Evolutionary conservation across 1,139 yeast genomes (phyloP).

Genomic region (Debaryomyces sp.): DNA sequence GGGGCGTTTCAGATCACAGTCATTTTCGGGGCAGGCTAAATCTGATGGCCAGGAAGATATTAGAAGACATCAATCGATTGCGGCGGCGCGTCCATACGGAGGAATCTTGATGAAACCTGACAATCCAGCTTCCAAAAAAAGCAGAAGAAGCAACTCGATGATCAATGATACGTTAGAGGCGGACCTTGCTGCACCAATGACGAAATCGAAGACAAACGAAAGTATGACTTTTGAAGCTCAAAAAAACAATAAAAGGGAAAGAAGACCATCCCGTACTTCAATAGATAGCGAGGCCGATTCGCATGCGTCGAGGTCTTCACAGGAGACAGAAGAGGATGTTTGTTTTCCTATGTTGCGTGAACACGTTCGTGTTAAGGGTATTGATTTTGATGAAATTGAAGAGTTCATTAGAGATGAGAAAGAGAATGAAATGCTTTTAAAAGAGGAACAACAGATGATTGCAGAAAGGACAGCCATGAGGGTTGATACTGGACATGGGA

Average conservation of each 20-base stretch:
- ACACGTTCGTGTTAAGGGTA: constrained; percentile 68
- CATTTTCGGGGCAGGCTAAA: constrained; percentile 34
- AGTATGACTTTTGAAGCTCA: constrained; percentile 22
- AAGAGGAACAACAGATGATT: constrained; percentile 33
- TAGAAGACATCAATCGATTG: not conserved
- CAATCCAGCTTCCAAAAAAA: constrained; percentile 10
- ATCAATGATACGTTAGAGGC: constrained; percentile 24
- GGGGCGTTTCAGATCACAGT: constrained; percentile 29
- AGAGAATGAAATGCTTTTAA: constrained; percentile 29
- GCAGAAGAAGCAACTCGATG: constrained; percentile 19
- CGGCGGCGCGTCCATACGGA: constrained; percentile 8
- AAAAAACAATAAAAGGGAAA: constrained; percentile 18
- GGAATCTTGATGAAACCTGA: constrained; percentile 15
- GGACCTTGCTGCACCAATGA: constrained; percentile 37
- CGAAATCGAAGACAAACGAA: constrained; percentile 36
- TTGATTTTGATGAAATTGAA: constrained; percentile 78
- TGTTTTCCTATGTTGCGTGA: constrained; percentile 92
- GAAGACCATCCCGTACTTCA: constrained; percentile 41
- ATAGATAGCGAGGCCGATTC: constrained; percentile 69
- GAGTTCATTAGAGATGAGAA: constrained; percentile 65
- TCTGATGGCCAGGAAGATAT: constrained; percentile 16
- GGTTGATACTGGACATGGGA: constrained; percentile 19
- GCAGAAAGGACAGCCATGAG: constrained; percentile 33
- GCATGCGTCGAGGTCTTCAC: constrained; percentile 71
- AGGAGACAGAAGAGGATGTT: constrained; percentile 95